Conservation (phyloP, 2,329 filamentous ascomycete species). For the Fusarium vanettenii region DNA sequence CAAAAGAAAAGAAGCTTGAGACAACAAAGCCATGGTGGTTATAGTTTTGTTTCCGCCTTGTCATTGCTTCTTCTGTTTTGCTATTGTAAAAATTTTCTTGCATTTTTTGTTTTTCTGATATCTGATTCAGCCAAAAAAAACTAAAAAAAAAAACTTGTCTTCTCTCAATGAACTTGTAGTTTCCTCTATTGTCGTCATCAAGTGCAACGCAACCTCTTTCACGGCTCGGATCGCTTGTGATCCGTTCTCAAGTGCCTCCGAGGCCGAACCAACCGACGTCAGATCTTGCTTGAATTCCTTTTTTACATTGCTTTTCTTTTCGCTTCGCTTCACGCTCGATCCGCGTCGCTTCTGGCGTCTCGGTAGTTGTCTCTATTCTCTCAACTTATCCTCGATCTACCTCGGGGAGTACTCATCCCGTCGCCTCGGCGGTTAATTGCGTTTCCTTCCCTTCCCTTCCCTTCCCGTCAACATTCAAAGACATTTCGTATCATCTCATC, state of each 20-base stretch:
- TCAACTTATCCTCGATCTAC: neutral
- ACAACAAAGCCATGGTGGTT: conserved; percentile 14
- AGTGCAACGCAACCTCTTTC: neutral
- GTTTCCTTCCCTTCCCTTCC: neutral
- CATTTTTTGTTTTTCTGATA: conserved; percentile 3
- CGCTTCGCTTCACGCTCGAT: conserved; percentile 2
- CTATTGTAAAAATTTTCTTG: neutral
- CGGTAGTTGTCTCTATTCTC: neutral
- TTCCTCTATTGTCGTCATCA: neutral
- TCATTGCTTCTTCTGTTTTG: conserved; percentile 3
- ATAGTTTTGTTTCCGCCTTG: conserved; percentile 16
- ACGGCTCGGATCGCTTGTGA: conserved; percentile 1
- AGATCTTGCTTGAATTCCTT: neutral
- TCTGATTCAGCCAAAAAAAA: conserved; percentile 6
- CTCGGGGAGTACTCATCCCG: neutral
- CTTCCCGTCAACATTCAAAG: neutral
- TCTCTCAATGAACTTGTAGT: neutral
- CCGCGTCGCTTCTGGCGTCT: conserved; percentile 18
- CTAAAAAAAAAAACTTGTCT: neutral
- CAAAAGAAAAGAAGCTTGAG: conserved; percentile 9
- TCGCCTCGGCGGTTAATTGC: conserved; percentile 4
- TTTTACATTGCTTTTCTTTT: neutral
- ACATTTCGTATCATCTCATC: neutral
- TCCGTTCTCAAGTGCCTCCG: neutral
- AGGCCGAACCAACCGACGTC: conserved; percentile 4